Base-by-base conservation (phyloP, 106 monocot species). In the Phalaenopsis equestris region DNA sequence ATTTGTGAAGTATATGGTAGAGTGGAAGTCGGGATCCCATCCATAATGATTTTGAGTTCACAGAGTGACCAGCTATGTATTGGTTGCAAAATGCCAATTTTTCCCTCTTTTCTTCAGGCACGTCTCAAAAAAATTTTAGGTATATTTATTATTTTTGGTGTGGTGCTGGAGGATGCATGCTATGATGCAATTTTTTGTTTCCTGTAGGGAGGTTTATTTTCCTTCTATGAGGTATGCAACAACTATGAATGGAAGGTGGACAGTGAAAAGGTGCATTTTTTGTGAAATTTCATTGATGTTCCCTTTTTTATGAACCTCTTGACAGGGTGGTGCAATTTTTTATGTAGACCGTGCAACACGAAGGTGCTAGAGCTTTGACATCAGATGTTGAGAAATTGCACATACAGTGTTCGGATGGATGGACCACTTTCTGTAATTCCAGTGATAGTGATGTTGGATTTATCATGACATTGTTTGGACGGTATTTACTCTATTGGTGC, bases 1-100 rank as follows among this genome's bases (percentile, higher is more conserved):
- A 83, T 99, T 52, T 93, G 94, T 85, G 93, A 99, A 82, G 91
- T 93, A 58, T 87, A 79, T 88, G 90, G 87, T 47, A 84, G 39
- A 77, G 83, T 99, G 49, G 88, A 93, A 88, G 91, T 99, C 8
- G 90, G 89, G 11, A 87, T 99, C 61, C 98, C 98, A 72, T 79
- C 84, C 77, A 52, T 56, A 38, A 83, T 91, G 88, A 49, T 56
- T 56, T 85, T 99, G 68, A 89, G 83, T 82, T 56, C 84, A 23
- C 98, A 94, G 79, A 99, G 98, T 82, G 91, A 88, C 56, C 81
- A 87, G 37, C 88, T 99, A 24, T 99, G 94, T 81, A 82, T 93
- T 86, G 94, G 91, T 79, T 99, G 98, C 77, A 84, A 80, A 75
- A 91, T 99, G 92, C 94, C 92, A 83, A 79, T 93, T 49, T 94